phyloP scores from a whole-genome alignment of 176 grass and related monocot species.

The Oryza nivara region DNA sequence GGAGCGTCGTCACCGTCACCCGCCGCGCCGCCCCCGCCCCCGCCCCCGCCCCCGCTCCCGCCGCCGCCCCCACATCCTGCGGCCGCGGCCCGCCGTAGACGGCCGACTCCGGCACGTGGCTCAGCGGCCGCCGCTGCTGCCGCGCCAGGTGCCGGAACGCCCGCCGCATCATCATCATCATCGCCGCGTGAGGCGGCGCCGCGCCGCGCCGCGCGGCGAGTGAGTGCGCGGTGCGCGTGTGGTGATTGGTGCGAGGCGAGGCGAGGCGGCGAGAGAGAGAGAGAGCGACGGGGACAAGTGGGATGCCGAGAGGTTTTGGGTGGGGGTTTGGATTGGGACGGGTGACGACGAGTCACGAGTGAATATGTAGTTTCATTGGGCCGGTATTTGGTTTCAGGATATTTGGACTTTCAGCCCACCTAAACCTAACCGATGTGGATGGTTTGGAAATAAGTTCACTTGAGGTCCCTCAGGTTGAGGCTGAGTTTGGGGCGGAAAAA shows the following conservation, averaged over 20 bases:
- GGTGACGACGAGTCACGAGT: too few species aligned
- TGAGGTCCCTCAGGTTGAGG: too few species aligned
- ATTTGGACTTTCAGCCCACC: too few species aligned
- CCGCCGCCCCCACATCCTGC: constrained; percentile 38
- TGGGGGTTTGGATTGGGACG: background rate
- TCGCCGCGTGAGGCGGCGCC: background rate
- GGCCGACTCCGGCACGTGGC: constrained; percentile 80
- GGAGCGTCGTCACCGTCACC: constrained; percentile 68
- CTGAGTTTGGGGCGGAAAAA: too few species aligned
- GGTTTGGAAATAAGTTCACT: too few species aligned
- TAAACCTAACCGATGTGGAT: too few species aligned
- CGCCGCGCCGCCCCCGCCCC: constrained; percentile 40
- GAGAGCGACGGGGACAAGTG: background rate
- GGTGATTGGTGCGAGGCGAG: background rate
- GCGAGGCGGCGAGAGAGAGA: background rate
- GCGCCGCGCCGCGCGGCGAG: background rate
- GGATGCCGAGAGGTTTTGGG: background rate
- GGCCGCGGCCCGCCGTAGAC: constrained; percentile 83
- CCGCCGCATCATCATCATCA: background rate
- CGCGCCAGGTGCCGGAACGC: constrained; percentile 41
- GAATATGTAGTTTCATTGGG: too few species aligned
- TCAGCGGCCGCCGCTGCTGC: constrained; percentile 46
- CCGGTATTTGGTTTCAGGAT: too few species aligned
- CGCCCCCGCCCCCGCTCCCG: constrained; percentile 33
- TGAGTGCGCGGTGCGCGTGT: background rate